Evolutionary conservation across 139 green algal genomes (phyloP).

Genomic region (Monoraphidium neglectum): DNA sequence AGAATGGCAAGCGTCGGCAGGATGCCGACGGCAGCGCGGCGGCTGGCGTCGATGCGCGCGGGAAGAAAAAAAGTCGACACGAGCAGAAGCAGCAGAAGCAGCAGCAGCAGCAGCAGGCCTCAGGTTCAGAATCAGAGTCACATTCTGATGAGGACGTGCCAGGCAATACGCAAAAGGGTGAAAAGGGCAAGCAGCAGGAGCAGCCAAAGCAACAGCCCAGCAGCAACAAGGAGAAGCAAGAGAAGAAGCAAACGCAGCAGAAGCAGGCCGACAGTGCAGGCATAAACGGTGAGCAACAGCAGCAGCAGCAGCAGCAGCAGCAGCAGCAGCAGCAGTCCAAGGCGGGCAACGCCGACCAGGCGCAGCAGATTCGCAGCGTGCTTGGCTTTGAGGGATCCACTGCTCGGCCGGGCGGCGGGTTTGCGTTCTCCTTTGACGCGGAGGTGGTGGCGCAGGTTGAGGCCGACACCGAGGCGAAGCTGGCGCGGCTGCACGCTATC

Average conservation of each 20-base stretch:
- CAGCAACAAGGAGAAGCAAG: conserved; percentile 6
- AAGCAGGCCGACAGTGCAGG: neutral
- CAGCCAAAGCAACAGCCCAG: conserved; percentile 1
- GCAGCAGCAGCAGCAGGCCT: neutral
- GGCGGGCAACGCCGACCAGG: conserved; percentile 71
- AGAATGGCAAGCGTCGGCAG: too few relatives aligned
- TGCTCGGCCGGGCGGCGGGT: neutral
- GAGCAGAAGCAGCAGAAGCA: neutral
- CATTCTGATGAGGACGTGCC: neutral
- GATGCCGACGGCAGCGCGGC: too few relatives aligned
- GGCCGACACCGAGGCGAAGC: conserved; percentile 43
- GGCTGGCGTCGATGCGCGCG: too few relatives aligned
- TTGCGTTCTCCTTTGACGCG: conserved; percentile 13
- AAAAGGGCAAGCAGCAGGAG: conserved; percentile 10
- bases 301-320: neutral
- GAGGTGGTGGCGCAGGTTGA: conserved; percentile 6
- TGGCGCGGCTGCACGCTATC: conserved; percentile 41
- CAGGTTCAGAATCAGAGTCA: neutral
- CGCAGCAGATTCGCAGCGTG: conserved; percentile 51
- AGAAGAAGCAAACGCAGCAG: conserved; percentile 3
- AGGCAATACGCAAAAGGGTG: neutral
- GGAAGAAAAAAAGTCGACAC: too few relatives aligned
- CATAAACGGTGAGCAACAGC: neutral
- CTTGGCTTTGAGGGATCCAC: conserved; percentile 43
- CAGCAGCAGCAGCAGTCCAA: neutral